These are phyloP conservation scores for Amesomyces nigricolor DNA, from an alignment of 2,329 filamentous ascomycete species.

Conservation along the genomic window DNA sequence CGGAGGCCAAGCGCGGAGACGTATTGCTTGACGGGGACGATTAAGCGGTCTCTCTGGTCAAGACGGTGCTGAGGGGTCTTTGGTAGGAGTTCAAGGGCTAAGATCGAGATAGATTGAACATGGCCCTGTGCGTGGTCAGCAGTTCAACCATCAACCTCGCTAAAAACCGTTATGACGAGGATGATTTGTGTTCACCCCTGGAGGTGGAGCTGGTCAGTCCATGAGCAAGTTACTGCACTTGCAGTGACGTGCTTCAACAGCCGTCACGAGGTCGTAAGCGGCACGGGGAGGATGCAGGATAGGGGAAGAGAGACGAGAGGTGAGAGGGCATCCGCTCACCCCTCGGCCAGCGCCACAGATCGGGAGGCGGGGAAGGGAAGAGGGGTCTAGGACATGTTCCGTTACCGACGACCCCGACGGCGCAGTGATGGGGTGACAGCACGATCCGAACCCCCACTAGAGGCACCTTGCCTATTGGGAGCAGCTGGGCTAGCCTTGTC, in stretches of 20 bases:
- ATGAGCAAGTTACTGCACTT: conserved; percentile 12
- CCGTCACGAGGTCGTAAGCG: conserved; percentile 15
- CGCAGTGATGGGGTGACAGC: conserved; percentile 25
- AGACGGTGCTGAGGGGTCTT: not conserved
- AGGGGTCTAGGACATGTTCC: conserved; percentile 6
- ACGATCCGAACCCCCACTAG: conserved; percentile 17
- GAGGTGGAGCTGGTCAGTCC: not conserved
- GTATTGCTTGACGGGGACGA: not conserved
- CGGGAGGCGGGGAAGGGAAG: not conserved
- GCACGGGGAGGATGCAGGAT: conserved; percentile 3
- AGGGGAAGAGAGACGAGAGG: not conserved
- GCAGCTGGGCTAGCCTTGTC: conserved; percentile 5
- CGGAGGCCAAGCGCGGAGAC: conserved; percentile 4
- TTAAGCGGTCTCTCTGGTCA: not conserved
- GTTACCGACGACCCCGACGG: conserved; percentile 18
- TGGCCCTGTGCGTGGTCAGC: conserved; percentile 21
- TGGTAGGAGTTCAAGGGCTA: conserved; percentile 2
- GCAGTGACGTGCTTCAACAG: conserved; percentile 20
- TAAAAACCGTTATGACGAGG: conserved; percentile 6
- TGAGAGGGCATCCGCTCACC: conserved; percentile 6
- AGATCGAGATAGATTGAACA: conserved; percentile 23
- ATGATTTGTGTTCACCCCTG: conserved; percentile 4
- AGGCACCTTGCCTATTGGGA: not conserved
- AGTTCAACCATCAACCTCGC: conserved; percentile 17
- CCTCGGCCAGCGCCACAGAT: conserved; percentile 4